Evolutionary conservation across 441 rosid species (phyloP).

Genomic region (Erodium moschatum): DNA sequence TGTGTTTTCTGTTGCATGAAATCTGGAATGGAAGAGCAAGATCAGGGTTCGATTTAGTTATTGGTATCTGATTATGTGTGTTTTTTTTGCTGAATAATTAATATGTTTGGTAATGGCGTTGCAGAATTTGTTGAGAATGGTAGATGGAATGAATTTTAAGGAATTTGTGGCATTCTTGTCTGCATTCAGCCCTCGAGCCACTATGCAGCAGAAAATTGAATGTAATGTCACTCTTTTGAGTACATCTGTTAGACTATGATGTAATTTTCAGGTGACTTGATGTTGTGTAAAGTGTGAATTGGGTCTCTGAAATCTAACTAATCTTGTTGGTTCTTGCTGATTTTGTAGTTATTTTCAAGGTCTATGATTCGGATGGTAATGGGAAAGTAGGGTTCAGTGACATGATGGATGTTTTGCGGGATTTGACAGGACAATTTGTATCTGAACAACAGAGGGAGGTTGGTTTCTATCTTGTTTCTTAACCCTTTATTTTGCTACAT

Average conservation of each 20-base stretch:
- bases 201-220: conserved; percentile 33
- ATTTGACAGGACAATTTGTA: conserved; percentile 37
- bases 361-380: conserved; percentile 38
- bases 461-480: not conserved
- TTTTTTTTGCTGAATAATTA: not conserved
- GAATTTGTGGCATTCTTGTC: conserved; percentile 43
- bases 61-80: too few relatives aligned
- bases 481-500: not conserved
- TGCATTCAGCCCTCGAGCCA: conserved; percentile 37
- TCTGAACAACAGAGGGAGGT: conserved; percentile 39
- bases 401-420: conserved; percentile 38
- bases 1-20: not conserved
- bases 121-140: conserved; percentile 37
- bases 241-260: not conserved
- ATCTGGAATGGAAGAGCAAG: not conserved
- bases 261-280: not conserved
- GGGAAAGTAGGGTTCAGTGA: conserved; percentile 37
- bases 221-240: conserved; percentile 17
- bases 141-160: conserved; percentile 42
- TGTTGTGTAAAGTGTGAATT: not conserved
- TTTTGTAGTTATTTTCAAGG: conserved; percentile 36
- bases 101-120: not conserved
- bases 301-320: not conserved
- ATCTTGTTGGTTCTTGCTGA: not conserved
- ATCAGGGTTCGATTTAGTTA: not conserved